These are phyloP conservation scores for Pythium apleroticum DNA, from an alignment of 352 stramenopile species.

Conservation along the genomic window DNA sequence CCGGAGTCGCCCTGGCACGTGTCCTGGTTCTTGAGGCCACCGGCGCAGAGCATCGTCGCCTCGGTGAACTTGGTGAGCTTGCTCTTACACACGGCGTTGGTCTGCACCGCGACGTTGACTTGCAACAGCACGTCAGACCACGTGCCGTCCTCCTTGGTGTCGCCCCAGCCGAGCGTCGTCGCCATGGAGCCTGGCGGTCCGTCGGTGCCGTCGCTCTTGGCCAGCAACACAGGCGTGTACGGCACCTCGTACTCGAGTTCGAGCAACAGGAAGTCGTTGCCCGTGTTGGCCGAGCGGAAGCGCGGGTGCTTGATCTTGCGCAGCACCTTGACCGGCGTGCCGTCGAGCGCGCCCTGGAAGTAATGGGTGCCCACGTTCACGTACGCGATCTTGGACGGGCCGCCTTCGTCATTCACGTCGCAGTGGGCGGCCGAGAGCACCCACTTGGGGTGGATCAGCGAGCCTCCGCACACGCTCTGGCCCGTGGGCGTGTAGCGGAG, in stretches of 20 bases:
- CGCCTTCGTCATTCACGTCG: slow-evolving; percentile 7
- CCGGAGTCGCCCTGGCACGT: slow-evolving; percentile 42
- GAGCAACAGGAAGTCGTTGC: slow-evolving; percentile 29
- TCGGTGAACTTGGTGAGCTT: slow-evolving; percentile 16
- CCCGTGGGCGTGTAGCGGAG: slow-evolving; percentile 12
- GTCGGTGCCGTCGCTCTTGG: slow-evolving; percentile 15
- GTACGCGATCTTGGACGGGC: slow-evolving; percentile 6
- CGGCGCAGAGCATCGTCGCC: slow-evolving; percentile 45
- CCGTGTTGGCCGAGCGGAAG: slow-evolving; percentile 6
- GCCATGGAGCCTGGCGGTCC: slow-evolving; percentile 12
- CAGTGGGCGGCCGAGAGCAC: slow-evolving; percentile 35
- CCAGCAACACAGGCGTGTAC: slow-evolving; percentile 17
- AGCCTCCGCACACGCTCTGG: slow-evolving; percentile 30
- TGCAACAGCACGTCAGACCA: slow-evolving; percentile 24
- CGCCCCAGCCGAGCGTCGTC: slow-evolving; percentile 28
- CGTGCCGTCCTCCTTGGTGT: slow-evolving; percentile 16
- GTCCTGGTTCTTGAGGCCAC: slow-evolving; percentile 31
- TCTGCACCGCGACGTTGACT: slow-evolving; percentile 29
- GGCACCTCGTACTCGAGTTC: slow-evolving; percentile 20
- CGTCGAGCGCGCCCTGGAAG: slow-evolving; percentile 5
- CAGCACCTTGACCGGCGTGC: slow-evolving; percentile 22
- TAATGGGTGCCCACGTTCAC: slow-evolving; percentile 25
- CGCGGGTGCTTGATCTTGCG: slow-evolving; percentile 28
- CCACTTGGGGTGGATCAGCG: slow-evolving; percentile 32
- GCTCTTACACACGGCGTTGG: slow-evolving; percentile 29